Percentiles rank a stretch among this genome's conserved stretches.
phyloP scores from a whole-genome alignment of 2,329 filamentous ascomycete genomes.

The Fusarium beomiforme region DNA sequence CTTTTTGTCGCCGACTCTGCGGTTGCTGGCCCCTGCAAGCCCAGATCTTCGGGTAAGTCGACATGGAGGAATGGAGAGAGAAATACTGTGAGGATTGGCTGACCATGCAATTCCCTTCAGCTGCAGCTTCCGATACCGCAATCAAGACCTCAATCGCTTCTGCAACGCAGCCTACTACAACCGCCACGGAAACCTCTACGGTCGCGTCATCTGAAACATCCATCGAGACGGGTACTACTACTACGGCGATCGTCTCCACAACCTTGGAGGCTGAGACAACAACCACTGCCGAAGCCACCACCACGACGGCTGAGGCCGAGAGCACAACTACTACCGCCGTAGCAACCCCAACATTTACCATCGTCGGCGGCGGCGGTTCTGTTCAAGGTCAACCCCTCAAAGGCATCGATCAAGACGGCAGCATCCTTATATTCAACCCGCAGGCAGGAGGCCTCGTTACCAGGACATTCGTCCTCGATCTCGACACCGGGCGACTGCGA shows the following conservation, averaged over 20 bases:
- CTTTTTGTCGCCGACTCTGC: background rate
- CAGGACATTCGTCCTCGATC: background rate
- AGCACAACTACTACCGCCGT: background rate
- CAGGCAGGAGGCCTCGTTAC: background rate
- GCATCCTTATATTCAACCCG: background rate
- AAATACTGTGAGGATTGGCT: background rate
- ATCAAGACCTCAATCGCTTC: background rate
- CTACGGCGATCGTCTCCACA: background rate
- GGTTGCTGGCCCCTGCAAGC: background rate
- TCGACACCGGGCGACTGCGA: accelerated
- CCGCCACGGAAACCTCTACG: background rate
- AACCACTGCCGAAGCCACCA: background rate
- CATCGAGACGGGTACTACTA: background rate
- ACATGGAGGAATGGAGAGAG: no score
- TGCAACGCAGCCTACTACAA: background rate
- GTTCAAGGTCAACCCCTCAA: background rate
- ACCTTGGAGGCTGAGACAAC: background rate
- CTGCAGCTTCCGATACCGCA: background rate
- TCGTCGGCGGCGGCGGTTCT: background rate
- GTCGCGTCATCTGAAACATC: background rate
- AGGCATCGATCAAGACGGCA: background rate
- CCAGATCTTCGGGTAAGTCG: background rate
- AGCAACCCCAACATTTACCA: background rate
- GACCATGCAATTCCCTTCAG: background rate
- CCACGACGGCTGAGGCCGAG: background rate